Base-by-base conservation (phyloP, 768 basidiomycete species). In the Xerocomus spinulosus region DNA sequence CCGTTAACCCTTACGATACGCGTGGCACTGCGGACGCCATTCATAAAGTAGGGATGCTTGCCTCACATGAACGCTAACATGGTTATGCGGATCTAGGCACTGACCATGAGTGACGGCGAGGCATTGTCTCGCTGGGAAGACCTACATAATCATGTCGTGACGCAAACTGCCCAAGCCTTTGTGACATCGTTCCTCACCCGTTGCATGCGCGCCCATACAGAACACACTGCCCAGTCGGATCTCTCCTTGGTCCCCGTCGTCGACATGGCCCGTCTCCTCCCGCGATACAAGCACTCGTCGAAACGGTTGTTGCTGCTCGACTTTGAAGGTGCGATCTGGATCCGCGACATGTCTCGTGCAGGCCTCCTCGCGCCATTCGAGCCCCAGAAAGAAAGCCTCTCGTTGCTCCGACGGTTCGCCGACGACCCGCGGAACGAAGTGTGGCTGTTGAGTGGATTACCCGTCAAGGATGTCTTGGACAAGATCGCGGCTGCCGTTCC, bases 21-120 rank as follows among this genome's bases (percentile, higher is more conserved):
- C 78, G 87, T 24, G 85, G 83, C n/a, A 92, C 92, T 2, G 87
- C 92, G 0, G 73, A 81, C 24, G 91, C 90, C 3, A 92, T 93
- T 54, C 53, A 81, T 42, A 78, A 81, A 51, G 66, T 61, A 30
- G 44, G 57, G 25, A 12, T n/a, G 5, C n/a, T 17, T 9, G 12
- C 1, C 6, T 20, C 3, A 9, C 9, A 30, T 36, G 35, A 20
- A 29, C n/a, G 13, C 29, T 10, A n/a, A 14, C 12, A 12, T 7
- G n/a, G 42, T 64, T 18, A 61, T 15, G 0, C 8, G 2, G 25
- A 21, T 4, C 10, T 44, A 69, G 70, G 91, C 89, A 8, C 67
- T 93, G 25, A 86, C 82, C 0, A 92, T 92, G 89, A 69, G 67
- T 40, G 79, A 83, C 21, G 80, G 82, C 3, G 89, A 92, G 61